Base-by-base conservation (phyloP, 148 eudicot species). In the Nyssa sinensis region DNA sequence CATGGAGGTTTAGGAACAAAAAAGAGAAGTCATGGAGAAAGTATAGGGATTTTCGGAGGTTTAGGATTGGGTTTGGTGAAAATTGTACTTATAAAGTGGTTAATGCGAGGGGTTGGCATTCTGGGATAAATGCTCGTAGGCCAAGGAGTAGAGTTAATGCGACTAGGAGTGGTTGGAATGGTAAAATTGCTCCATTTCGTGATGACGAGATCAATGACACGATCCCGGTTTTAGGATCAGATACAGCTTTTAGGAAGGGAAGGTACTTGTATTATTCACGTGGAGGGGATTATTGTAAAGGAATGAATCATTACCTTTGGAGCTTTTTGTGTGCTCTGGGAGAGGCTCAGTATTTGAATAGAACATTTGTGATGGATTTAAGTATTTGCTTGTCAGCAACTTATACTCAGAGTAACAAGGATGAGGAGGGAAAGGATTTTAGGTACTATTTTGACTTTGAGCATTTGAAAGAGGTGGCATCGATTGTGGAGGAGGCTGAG, bases 251-350 rank as follows among this genome's bases (percentile, higher is more conserved):
- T 67, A 85, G 89, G 72, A 84, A 74, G 13, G 92, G 98, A 24
- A 92, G 70, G 78, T 95, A 92, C 80, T 80, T 95, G 89, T 95
- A 95, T 41, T 95, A 95, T 79, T 90, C 98, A 0, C 91, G 97
- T 0, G 98, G 98, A 29, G 98, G 98, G 21, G 98, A 95, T 83
- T 88, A 92, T 60, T 92, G 98, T 75, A 94, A 95, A 81, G 92
- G 89, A 34, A 95, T 95, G 98, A 95, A 95, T 74, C 98, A 95
- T 34, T 89, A 82, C 74, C 77, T 92, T 39, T 95, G 98, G 98
- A 90, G 98, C 78, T 86, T 95, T 74, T 82, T 95, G 87, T 95
- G 98, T 76, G 96, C 86, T 27, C 84, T 95, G n/a, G 97, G 98
- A 27, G 98, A 95, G 80, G 98, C 98, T 24, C 92, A 81, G 80